These are phyloP conservation scores for Chondrus crispus DNA, from an alignment of 23 red algal species.

Conservation along the genomic window DNA sequence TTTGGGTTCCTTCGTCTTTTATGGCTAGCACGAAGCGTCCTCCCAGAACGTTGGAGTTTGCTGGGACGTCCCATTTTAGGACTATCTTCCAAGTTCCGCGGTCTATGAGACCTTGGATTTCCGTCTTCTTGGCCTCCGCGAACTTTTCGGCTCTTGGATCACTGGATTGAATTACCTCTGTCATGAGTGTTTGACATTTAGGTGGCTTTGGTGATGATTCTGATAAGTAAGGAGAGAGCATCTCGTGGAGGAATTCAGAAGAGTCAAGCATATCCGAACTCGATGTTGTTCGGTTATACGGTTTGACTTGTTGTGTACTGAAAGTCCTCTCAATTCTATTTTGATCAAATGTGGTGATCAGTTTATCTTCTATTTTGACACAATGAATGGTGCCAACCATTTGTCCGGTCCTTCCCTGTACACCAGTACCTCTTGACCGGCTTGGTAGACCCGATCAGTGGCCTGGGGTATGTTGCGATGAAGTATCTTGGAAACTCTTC, in stretches of 20 bases:
- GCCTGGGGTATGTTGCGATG: neutral
- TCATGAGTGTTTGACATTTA: neutral
- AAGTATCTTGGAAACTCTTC: neutral
- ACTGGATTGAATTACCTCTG: neutral
- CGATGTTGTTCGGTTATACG: neutral
- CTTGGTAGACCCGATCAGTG: neutral
- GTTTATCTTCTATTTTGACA: neutral
- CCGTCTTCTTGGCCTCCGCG: neutral
- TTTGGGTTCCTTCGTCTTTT: neutral
- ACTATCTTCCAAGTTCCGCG: constrained; percentile 5
- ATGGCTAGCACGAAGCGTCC: neutral
- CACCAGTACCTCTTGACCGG: constrained; percentile 11
- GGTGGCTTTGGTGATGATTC: neutral
- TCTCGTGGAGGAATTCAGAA: neutral
- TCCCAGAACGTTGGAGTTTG: constrained; percentile 4
- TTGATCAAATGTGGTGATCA: too few relatives aligned
- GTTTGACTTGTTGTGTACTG: neutral
- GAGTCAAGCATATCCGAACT: too few relatives aligned
- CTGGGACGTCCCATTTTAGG: neutral
- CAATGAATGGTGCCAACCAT: neutral
- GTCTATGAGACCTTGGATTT: neutral
- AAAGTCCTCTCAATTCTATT: too few relatives aligned
- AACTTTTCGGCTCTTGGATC: neutral
- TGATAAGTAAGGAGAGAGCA: neutral
- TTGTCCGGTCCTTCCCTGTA: neutral